Percentiles rank a stretch among this genome's conserved stretches.
Evolutionary conservation across 139 green algal species (phyloP).

Genomic region (Tetraselmis striata): DNA sequence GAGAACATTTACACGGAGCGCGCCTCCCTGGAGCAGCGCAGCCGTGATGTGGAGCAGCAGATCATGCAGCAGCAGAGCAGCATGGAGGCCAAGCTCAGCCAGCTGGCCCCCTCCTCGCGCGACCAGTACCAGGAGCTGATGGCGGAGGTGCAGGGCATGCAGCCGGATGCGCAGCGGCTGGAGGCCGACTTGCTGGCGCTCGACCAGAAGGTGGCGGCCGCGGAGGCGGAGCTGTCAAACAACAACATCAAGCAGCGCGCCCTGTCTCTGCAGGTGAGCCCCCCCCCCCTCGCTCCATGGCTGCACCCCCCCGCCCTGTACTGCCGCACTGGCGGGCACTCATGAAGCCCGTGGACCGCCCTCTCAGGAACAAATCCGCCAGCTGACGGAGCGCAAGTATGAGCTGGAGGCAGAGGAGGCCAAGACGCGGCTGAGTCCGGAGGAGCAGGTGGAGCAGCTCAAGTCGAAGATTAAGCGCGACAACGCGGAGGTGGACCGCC

Average conservation of each 20-base stretch:
- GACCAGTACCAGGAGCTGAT: constrained; percentile 40
- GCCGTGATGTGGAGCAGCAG: constrained; percentile 39
- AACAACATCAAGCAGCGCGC: constrained; percentile 61
- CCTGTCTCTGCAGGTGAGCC: constrained; percentile 35
- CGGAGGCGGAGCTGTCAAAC: constrained; percentile 48
- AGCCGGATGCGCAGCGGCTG: constrained; percentile 34
- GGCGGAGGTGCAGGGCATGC: constrained; percentile 35
- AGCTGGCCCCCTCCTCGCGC: constrained; percentile 40
- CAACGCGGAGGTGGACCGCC: constrained; percentile 48
- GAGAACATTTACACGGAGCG: constrained; percentile 58
- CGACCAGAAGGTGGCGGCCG: constrained; percentile 27
- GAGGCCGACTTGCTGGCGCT: constrained; percentile 45
- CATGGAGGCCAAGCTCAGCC: constrained; percentile 45
- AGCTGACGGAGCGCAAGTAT: constrained; percentile 46
- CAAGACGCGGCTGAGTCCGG: constrained; percentile 37
- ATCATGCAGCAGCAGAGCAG: constrained; percentile 32
- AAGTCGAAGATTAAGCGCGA: constrained; percentile 63
- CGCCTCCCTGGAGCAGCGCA: constrained; percentile 27
- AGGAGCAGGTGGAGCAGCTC: constrained; percentile 53
- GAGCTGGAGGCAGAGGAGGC: constrained; percentile 56
- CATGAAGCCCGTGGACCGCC: too few relatives aligned
- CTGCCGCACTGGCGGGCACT: too few relatives aligned
- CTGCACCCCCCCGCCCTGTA: background rate
- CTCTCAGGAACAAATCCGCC: constrained; percentile 44
- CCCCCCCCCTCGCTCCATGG: too few relatives aligned